These are phyloP conservation scores for Xeromyces bisporus DNA, from an alignment of 495 filamentous ascomycete species.

Conservation along the genomic window DNA sequence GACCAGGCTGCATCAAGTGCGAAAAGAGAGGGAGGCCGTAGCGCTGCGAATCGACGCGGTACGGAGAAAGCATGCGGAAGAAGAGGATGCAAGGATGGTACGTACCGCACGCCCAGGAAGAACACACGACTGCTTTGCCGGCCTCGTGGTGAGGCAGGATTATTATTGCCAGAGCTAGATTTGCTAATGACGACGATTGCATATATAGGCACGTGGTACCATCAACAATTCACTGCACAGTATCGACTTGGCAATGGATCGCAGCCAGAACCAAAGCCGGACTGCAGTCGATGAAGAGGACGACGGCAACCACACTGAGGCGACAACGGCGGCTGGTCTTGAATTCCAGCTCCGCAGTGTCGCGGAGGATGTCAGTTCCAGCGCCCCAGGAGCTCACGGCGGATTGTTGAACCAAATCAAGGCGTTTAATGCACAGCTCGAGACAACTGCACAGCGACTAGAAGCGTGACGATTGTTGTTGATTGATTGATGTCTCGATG, in stretches of 20 bases:
- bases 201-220: slow-evolving; percentile 22
- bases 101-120: no score
- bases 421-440: slow-evolving; percentile 28
- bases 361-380: slow-evolving; percentile 25
- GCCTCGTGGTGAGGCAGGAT: no score
- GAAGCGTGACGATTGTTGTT: slow-evolving; percentile 5
- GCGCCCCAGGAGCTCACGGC: slow-evolving; percentile 20
- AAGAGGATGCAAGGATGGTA: slow-evolving; percentile 23
- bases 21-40: slow-evolving; percentile 46
- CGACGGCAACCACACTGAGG: slow-evolving; percentile 2
- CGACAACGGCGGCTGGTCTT: slow-evolving; percentile 17
- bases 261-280: slow-evolving; percentile 19
- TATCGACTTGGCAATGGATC: slow-evolving; percentile 29
- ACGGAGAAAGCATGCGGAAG: slow-evolving; percentile 36
- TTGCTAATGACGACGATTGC: no score
- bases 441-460: slow-evolving; percentile 17
- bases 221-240: slow-evolving; percentile 32
- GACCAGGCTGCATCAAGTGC: slow-evolving; percentile 43
- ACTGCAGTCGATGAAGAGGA: slow-evolving; percentile 5
- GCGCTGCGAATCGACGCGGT: slow-evolving; percentile 54
- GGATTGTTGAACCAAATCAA: slow-evolving; percentile 27
- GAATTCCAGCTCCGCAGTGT: slow-evolving; percentile 28
- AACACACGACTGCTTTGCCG: no score
- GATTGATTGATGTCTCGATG: slow-evolving; percentile 1
- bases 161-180: no score